Base-by-base conservation (phyloP, 805 yeast genomes). In the Clavispora santaluciae region DNA sequence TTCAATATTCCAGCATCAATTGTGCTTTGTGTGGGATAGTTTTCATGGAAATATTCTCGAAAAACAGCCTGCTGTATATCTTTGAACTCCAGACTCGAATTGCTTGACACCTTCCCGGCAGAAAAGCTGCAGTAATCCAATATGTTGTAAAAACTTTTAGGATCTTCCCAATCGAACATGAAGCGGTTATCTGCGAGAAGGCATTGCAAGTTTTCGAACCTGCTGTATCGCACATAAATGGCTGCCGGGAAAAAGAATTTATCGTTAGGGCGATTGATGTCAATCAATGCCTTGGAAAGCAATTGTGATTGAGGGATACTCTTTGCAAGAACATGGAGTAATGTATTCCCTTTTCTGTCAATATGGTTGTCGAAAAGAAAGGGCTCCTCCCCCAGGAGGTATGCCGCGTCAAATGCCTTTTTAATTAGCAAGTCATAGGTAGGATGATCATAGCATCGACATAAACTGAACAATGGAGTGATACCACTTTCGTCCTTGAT, bases 391-490 rank as follows among this genome's bases (percentile, higher is more conserved):
- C 81, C 76, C 18, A 55, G 48, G 3, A 54, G 46, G 38, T 55
- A 56, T 0, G 76, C 78, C 12, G 70, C 62, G 1, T 55, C 46
- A 39, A 83, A 70, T 0, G 79, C 77, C 10, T 55, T 59, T 13
- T 49, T 36, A 5, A 86, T 61, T 50, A 86, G 54, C 3, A 54
- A 54, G 2, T 66, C 56, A 57, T 89, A 90, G 24, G 78, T 60
- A 0, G 76, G 64, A 48, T 85, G 89, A 57, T 89, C 96, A 60
- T 90, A 90, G 48, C 89, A 79, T 40, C 96, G 64, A 48, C 87
- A 79, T 3, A 86, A 61, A 2, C 87, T 74, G 59, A 84, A 78
- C 8, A 91, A 63, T 0, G 97, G 95, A 0, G 97, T 86, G 50
- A 85, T 86, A 0, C 81, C 78, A 44, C 75, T 78, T 10, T 53